Percentiles rank a stretch among this genome's conserved stretches.
These are phyloP conservation scores for Aspergillus novoparasiticus DNA, from an alignment of 2,329 filamentous ascomycete genomes.

Conservation along the genomic window DNA sequence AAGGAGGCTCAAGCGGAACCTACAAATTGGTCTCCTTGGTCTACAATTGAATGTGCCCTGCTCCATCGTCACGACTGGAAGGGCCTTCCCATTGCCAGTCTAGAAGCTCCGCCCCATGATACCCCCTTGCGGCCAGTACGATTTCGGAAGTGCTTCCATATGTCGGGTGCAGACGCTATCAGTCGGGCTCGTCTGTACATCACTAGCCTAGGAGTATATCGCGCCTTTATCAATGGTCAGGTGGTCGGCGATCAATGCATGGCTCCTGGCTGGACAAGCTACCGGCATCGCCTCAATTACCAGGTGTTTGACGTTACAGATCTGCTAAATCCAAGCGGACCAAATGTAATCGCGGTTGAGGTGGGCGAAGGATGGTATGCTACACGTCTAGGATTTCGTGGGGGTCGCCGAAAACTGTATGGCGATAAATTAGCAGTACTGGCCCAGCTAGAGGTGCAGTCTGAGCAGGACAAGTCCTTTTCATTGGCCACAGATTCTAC, in stretches of 20 bases:
- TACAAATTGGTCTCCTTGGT: conserved; percentile 20
- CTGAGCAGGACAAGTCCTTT: conserved; percentile 15
- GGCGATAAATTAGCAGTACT: conserved; percentile 30
- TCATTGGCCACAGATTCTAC: conserved; percentile 23
- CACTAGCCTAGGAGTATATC: conserved; percentile 51
- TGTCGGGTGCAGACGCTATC: conserved; percentile 13
- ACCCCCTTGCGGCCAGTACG: conserved; percentile 32
- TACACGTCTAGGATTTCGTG: conserved; percentile 35
- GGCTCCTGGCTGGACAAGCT: conserved; percentile 56
- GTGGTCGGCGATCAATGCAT: conserved; percentile 37
- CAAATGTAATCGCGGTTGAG: conserved; percentile 47
- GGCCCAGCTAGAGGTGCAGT: conserved; percentile 32
- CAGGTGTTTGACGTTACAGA: conserved; percentile 56
- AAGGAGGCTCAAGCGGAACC: not conserved
- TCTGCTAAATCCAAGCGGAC: conserved; percentile 34
- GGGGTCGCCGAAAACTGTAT: conserved; percentile 24
- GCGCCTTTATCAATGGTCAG: conserved; percentile 51
- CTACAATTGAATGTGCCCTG: conserved; percentile 38
- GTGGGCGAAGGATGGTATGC: conserved; percentile 56
- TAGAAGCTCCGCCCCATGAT: conserved; percentile 19
- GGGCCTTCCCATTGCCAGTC: conserved; percentile 19
- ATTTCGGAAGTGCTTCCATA: conserved; percentile 38
- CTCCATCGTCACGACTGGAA: conserved; percentile 37
- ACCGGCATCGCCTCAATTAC: conserved; percentile 54
- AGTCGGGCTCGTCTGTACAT: conserved; percentile 49